Percentiles rank a stretch among this genome's conserved stretches.
phyloP scores from a whole-genome alignment of 768 basidiomycete genomes.

The Agrocybe praecox region DNA sequence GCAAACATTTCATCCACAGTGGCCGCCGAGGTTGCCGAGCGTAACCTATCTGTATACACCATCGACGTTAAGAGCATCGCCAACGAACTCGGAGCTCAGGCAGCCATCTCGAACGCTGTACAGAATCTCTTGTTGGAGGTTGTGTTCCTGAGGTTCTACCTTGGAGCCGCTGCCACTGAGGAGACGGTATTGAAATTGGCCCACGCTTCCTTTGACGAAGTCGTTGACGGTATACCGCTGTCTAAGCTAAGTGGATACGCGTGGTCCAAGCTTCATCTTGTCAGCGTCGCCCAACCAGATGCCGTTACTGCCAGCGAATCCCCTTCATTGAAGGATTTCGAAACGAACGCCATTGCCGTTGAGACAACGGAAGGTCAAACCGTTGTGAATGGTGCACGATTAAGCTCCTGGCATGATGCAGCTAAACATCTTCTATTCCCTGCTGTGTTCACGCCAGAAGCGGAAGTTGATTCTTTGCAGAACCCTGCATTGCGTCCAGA shows the following conservation, averaged over 20 bases:
- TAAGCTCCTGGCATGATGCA: constrained; percentile 81
- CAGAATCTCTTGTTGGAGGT: constrained; percentile 69
- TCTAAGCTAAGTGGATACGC: constrained; percentile 55
- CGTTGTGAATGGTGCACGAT: constrained; percentile 59
- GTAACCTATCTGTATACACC: constrained; percentile 57
- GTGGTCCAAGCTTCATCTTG: constrained; percentile 71
- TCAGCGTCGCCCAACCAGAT: constrained; percentile 32
- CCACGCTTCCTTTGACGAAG: constrained; percentile 43
- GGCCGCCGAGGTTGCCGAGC: constrained; percentile 47
- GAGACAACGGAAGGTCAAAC: constrained; percentile 59
- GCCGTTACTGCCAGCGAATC: constrained; percentile 18
- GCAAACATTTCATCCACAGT: constrained; percentile 63
- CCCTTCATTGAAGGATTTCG: constrained; percentile 54
- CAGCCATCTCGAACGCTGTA: constrained; percentile 38
- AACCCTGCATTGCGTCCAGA: constrained; percentile 84
- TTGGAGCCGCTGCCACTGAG: constrained; percentile 65
- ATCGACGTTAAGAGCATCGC: constrained; percentile 62
- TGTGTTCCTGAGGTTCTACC: constrained; percentile 84
- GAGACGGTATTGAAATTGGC: constrained; percentile 54
- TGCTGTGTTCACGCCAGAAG: constrained; percentile 66
- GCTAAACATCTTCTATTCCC: constrained; percentile 91
- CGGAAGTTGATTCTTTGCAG: constrained; percentile 47
- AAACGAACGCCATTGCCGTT: constrained; percentile 75
- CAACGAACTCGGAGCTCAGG: constrained; percentile 36
- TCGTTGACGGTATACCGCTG: constrained; percentile 50